Conservation (phyloP, 106 monocot species). For the Dactylorhiza incarnata region DNA sequence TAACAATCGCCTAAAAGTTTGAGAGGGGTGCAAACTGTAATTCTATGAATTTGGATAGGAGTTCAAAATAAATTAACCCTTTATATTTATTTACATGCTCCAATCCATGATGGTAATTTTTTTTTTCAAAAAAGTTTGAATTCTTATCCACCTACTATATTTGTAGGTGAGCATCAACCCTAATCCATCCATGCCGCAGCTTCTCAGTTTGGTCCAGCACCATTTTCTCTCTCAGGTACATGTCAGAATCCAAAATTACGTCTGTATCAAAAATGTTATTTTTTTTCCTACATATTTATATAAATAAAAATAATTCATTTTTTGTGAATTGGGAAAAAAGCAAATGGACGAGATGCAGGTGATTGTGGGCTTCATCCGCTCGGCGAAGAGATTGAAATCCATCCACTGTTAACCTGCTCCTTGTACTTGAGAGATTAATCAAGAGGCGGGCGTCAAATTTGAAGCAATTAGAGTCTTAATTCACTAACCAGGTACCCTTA, state of each 20-base stretch:
- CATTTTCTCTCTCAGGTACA: constrained; percentile 75
- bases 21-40: too few relatives aligned
- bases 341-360: constrained; percentile 33
- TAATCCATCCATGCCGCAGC: constrained; percentile 65
- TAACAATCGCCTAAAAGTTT: too few relatives aligned
- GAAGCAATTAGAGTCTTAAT: not conserved
- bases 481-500: constrained; percentile 1
- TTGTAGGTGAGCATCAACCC: constrained; percentile 46
- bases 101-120: too few relatives aligned
- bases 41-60: too few relatives aligned
- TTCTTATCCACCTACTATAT: not conserved
- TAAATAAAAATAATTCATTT: too few relatives aligned
- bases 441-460: not conserved
- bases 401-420: not conserved
- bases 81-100: not conserved
- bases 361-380: constrained; percentile 19
- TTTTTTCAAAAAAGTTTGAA: not conserved
- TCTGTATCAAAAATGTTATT: not conserved
- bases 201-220: constrained; percentile 47
- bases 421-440: not conserved
- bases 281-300: not conserved
- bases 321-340: constrained; percentile 6
- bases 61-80: not conserved
- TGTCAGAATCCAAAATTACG: not conserved
- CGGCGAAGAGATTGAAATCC: constrained; percentile 21